These are phyloP conservation scores for Corylus americana DNA, from an alignment of 306 rosid genomes.

Conservation along the genomic window DNA sequence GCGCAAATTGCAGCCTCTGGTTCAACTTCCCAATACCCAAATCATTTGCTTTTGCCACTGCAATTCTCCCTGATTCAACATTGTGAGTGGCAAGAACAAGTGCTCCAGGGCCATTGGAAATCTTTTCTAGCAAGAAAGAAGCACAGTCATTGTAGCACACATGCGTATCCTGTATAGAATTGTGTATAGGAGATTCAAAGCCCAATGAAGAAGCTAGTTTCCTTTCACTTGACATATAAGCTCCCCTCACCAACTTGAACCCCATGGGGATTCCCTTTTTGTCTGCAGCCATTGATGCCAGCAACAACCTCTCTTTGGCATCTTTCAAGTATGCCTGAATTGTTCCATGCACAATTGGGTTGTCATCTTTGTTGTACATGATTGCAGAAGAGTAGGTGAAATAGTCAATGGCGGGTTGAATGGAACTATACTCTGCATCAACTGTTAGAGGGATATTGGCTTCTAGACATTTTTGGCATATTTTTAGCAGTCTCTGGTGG, in stretches of 20 bases:
- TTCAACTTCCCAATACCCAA: constrained; percentile 72
- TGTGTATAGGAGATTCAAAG: constrained; percentile 70
- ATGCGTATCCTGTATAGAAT: constrained; percentile 67
- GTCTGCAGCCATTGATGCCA: constrained; percentile 49
- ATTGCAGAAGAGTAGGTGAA: constrained; percentile 74
- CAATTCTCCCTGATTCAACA: constrained; percentile 82
- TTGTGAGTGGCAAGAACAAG: constrained; percentile 88
- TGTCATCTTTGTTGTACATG: constrained; percentile 47
- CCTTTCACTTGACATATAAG: constrained; percentile 82
- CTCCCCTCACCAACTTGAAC: constrained; percentile 86
- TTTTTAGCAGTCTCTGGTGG: constrained; percentile 49
- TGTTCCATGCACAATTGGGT: constrained; percentile 64
- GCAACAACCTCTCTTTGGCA: constrained; percentile 64
- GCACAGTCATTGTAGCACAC: constrained; percentile 73
- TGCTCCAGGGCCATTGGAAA: constrained; percentile 62
- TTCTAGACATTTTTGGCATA: constrained; percentile 54
- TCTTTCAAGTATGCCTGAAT: constrained; percentile 83
- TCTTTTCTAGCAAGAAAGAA: constrained; percentile 57
- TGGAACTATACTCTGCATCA: constrained; percentile 80
- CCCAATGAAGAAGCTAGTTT: constrained; percentile 61
- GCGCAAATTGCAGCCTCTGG: constrained; percentile 83
- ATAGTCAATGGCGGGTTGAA: constrained; percentile 93
- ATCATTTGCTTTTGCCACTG: constrained; percentile 71
- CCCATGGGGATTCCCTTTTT: constrained; percentile 70
- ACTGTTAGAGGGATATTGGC: constrained; percentile 59